Evolutionary conservation across 1,284 basidiomycete species (phyloP).

Genomic region (Bjerkandera adusta): DNA sequence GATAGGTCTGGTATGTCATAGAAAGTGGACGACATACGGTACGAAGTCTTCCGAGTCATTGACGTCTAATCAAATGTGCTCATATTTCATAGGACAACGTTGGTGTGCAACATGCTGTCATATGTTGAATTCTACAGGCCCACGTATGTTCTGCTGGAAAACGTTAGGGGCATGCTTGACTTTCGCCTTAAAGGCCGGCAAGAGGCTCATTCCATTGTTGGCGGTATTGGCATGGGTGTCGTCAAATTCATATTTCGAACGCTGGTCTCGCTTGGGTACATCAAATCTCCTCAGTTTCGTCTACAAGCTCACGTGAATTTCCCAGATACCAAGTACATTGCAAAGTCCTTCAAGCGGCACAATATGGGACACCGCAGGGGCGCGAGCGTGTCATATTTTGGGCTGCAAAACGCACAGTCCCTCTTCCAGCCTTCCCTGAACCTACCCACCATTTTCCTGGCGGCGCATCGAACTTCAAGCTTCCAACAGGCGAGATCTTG

Average conservation of each 20-base stretch:
- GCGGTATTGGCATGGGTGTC: slow-evolving; percentile 51
- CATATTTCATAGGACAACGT: slow-evolving; percentile 44
- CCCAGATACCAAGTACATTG: slow-evolving; percentile 65
- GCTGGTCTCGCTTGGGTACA: slow-evolving; percentile 58
- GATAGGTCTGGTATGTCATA: too few relatives aligned
- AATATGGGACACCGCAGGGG: slow-evolving; percentile 68
- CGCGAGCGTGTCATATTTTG: slow-evolving; percentile 67
- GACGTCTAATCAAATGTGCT: not conserved
- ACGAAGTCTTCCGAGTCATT: slow-evolving; percentile 13
- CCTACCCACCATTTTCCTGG: slow-evolving; percentile 52
- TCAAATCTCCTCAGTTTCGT: too few relatives aligned
- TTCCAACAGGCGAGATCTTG: slow-evolving; percentile 35
- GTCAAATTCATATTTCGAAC: slow-evolving; percentile 62
- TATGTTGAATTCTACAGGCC: slow-evolving; percentile 70
- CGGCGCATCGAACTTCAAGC: slow-evolving; percentile 30
- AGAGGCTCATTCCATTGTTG: slow-evolving; percentile 21
- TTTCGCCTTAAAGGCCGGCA: slow-evolving; percentile 37
- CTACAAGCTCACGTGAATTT: not conserved
- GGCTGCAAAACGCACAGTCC: slow-evolving; percentile 53
- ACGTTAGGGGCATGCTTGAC: slow-evolving; percentile 58
- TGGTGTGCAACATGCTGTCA: slow-evolving; percentile 69
- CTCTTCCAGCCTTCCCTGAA: slow-evolving; percentile 60
- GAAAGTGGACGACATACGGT: slow-evolving; percentile 61
- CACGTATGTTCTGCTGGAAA: slow-evolving; percentile 65
- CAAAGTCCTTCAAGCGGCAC: slow-evolving; percentile 62